Percentiles rank a stretch among this genome's conserved stretches.
Conservation (phyloP, 1,284 basidiomycete genomes). For the Volvariella surrecta region DNA sequence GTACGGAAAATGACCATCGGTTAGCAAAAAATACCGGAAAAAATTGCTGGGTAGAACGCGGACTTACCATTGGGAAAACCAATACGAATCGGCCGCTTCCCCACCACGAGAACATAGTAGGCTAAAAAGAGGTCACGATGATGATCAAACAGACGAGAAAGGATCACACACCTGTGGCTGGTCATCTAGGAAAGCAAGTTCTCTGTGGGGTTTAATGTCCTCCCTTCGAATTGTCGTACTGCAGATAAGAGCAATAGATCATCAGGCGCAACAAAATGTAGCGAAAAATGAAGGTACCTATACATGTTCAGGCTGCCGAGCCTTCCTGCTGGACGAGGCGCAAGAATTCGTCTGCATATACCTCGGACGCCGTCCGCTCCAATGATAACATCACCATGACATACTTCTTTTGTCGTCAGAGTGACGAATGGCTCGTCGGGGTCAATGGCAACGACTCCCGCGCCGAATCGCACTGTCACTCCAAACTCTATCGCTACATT, state of each 20-base stretch:
- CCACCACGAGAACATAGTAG: slow-evolving; percentile 29
- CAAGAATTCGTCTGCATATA: slow-evolving; percentile 22
- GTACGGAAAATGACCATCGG: slow-evolving; percentile 2
- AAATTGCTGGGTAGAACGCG: background rate
- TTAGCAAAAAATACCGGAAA: slow-evolving; percentile 2
- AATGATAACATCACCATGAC: slow-evolving; percentile 50
- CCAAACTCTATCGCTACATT: slow-evolving; percentile 36
- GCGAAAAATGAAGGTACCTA: slow-evolving; percentile 26
- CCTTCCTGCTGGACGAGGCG: slow-evolving; percentile 16
- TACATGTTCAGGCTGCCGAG: slow-evolving; percentile 26
- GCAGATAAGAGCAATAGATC: slow-evolving; percentile 8
- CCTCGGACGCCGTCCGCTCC: slow-evolving; percentile 52
- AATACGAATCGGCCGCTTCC: slow-evolving; percentile 27
- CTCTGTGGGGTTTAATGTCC: slow-evolving; percentile 17
- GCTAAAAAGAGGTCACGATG: slow-evolving; percentile 21
- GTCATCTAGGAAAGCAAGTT: slow-evolving; percentile 23
- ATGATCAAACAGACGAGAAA: slow-evolving; percentile 3
- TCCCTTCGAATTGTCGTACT: slow-evolving; percentile 36
- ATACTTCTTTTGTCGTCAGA: slow-evolving; percentile 35
- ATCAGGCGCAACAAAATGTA: slow-evolving; percentile 3
- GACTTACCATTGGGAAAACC: slow-evolving; percentile 29
- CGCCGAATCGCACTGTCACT: slow-evolving; percentile 30
- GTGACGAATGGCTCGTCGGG: slow-evolving; percentile 24
- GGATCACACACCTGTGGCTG: slow-evolving; percentile 20
- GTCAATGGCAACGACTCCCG: slow-evolving; percentile 31